Conservation (phyloP, 192 early-diverging fungal genomes). For the Linnemannia zychae region DNA sequence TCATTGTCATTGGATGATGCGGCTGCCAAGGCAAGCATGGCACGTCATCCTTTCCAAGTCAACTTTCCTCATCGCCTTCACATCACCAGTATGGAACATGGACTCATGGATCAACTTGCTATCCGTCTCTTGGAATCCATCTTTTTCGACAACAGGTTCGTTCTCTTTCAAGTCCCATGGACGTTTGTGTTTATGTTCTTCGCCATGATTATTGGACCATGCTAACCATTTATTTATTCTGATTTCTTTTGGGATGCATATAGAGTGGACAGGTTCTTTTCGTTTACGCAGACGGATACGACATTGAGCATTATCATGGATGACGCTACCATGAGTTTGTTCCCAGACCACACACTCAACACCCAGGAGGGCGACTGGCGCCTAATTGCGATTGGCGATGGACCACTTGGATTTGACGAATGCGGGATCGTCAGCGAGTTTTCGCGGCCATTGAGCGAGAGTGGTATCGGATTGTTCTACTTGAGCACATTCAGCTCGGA, state of each 20-base stretch:
- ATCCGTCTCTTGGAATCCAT: conserved; percentile 50
- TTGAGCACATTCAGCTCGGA: conserved; percentile 50
- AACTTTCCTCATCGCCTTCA: conserved; percentile 32
- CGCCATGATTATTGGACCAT: neutral
- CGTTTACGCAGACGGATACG: conserved; percentile 50
- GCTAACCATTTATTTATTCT: neutral
- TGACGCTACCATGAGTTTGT: conserved; percentile 32
- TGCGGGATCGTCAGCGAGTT: conserved; percentile 43
- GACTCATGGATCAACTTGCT: conserved; percentile 44
- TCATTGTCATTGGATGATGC: conserved; percentile 34
- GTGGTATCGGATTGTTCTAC: conserved; percentile 43
- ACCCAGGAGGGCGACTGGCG: conserved; percentile 50
- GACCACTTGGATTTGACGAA: conserved; percentile 44
- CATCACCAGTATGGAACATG: conserved; percentile 54
- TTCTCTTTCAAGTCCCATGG: neutral
- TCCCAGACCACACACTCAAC: conserved; percentile 55
- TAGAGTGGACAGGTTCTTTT: conserved; percentile 49
- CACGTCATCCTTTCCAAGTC: conserved; percentile 14
- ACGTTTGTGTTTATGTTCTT: neutral
- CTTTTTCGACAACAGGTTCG: conserved; percentile 51
- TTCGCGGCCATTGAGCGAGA: conserved; percentile 32
- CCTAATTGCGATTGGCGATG: conserved; percentile 48
- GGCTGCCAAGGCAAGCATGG: neutral
- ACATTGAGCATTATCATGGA: conserved; percentile 57
- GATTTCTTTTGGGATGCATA: neutral